Base-by-base conservation (phyloP, 495 filamentous ascomycete genomes). In the Penicillium salamii region DNA sequence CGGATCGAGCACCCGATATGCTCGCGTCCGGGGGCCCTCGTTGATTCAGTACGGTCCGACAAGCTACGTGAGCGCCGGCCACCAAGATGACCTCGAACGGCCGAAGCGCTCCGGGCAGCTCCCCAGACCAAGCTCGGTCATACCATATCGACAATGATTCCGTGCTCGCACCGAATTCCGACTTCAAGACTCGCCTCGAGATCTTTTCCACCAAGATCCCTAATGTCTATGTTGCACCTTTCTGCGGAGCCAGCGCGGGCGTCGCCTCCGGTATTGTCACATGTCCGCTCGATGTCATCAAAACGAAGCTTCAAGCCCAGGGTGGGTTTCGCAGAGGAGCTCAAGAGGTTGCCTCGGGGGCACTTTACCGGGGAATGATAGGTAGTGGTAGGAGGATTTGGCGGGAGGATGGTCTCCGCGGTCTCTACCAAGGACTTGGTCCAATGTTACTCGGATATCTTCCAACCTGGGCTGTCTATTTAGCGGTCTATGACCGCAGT, bases 241-340 rank as follows among this genome's bases (percentile, higher is more conserved):
- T 97, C 34, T 83, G 90, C 31, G 93, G 93, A 36, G 95, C 90
- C 8, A 76, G 85, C 31, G 92, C 91, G 42, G 93, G 93, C 45
- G 86, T 96, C 52, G 88, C 87, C 5, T 95, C 91, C 4, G 93
- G 93, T 7, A 81, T 97, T 33, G 90, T 97, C 54, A 97, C 93
- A 35, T 99, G 93, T 63, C 93, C 93, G 15, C 81, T 99, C 45
- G 93, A 99, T 77, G 93, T 99, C 42, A 97, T 99, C 62, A 99
- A 99, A 73, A 99, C 93, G 37, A 97, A 96, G 66, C 69, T 99
- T 42, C 93, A 99, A 67, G 95, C 92, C 26, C 95, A 97, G 65
- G 91, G 91, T 48, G 88, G 88, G 4, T 85, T 91, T 78, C 67
- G 67, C 28, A 61, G 69, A 65, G 69, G 56, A 49, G 69, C 60